phyloP scores from a whole-genome alignment of 768 basidiomycete species.

The Suillus subluteus region DNA sequence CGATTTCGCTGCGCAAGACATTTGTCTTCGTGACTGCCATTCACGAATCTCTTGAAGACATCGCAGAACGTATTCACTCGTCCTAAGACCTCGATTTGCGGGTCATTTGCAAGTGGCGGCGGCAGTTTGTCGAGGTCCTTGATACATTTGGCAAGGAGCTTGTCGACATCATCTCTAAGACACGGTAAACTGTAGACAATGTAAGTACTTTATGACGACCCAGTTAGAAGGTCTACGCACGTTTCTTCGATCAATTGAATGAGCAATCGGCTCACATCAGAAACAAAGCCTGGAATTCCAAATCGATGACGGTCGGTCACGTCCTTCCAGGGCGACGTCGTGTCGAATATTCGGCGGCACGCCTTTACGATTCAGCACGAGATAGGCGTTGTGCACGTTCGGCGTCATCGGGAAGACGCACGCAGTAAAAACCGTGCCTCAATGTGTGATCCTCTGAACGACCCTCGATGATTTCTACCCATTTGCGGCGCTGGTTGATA shows the following conservation, averaged over 20 bases:
- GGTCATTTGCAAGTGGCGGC: slow-evolving; percentile 37
- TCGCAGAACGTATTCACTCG: slow-evolving; percentile 50
- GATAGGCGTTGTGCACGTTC: slow-evolving; percentile 47
- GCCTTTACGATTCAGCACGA: slow-evolving; percentile 38
- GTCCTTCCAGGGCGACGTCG: slow-evolving; percentile 54
- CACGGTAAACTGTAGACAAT: slow-evolving; percentile 46
- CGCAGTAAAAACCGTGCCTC: slow-evolving; percentile 65
- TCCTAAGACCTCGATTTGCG: slow-evolving; percentile 48
- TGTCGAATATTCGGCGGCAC: slow-evolving; percentile 46
- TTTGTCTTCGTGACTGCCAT: slow-evolving; percentile 39
- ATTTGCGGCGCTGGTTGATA: slow-evolving; percentile 41
- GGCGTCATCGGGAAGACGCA: slow-evolving; percentile 63
- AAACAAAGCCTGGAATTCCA: slow-evolving; percentile 57
- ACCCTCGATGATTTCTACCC: slow-evolving; percentile 58
- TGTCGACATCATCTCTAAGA: slow-evolving; percentile 43
- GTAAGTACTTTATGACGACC: slow-evolving; percentile 9
- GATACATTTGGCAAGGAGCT: slow-evolving; percentile 40
- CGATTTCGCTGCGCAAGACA: slow-evolving; percentile 40
- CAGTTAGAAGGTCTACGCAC: slow-evolving; percentile 39
- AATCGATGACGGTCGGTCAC: slow-evolving; percentile 51
- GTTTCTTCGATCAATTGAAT: slow-evolving; percentile 53
- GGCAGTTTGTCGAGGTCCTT: slow-evolving; percentile 46
- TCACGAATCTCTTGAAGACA: slow-evolving; percentile 36
- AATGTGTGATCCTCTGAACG: slow-evolving; percentile 40
- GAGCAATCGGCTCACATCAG: slow-evolving; percentile 54